Evolutionary conservation across 441 rosid species (phyloP), one percentile per base, ranked within the genome.

Genomic region (Hura crepitans): DNA sequence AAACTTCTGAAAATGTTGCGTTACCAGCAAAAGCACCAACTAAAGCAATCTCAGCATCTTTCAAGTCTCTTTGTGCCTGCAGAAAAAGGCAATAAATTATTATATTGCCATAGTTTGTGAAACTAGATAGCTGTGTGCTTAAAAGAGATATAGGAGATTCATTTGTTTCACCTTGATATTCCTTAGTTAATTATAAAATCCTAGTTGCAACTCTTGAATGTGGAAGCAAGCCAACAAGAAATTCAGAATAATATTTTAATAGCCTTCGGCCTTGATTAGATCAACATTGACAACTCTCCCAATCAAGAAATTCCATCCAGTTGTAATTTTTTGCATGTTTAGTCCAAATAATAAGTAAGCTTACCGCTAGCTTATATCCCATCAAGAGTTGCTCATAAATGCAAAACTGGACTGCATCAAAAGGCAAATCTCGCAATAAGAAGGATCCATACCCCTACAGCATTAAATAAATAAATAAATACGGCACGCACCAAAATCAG

Each of bases 331-430:
- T 50, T 51, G 58, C n/a, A 70, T 50, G 46, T 47, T 27, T 53
- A 20, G 14, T n/a, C n/a, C n/a, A n/a, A 39, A 45, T 43, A 23
- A 18, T 51, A 69, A 65, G 33, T 74, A 77, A 79, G 72, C 81
- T 87, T 86, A 89, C 98, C 46, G 87, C 87, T 56, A 70, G 78
- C 69, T 86, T 93, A 78, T 90, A 90, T 51, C 93, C 96, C 78
- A 89, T 70, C 66, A 94, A 81, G 55, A 93, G 82, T 83, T 93
- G 97, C 87, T 93, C 98, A 65, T 90, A 90, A 74, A 93, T 82
- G 80, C 97, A 89, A 80, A 90, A 93, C 71, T 93, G 97, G 74
- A 90, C 78, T 55, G 97, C 98, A 80, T 93, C 97, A 81, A 90
- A 92, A 22, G 98, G 96, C 78, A 90, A 85, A 83, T 73, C 76